Base-by-base conservation (phyloP, 306 rosid genomes). In the Fragaria vesca region DNA sequence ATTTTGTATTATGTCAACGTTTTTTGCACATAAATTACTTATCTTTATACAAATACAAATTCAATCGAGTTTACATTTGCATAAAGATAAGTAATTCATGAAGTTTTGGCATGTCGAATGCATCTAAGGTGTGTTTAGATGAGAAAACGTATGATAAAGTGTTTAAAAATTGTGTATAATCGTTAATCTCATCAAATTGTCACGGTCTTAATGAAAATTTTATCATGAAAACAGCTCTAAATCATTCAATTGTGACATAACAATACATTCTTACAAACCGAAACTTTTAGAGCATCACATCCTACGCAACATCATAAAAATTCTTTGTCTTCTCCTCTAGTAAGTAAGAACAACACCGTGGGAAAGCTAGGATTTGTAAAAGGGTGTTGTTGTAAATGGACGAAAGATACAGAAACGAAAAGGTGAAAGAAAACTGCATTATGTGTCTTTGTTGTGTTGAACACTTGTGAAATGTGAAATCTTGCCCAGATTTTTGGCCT, bases 311-410 rank as follows among this genome's bases (percentile, higher is more conserved):
- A 52, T 52, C 24, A 16, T 18, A 13, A 17, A 26, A 10, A 60
- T 60, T 4, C 36, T 26, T 12, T 24, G 66, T 60, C 17, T 24
- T 26, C 32, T 55, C 62, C 62, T 57, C 63, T 9, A 57, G 62
- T 9, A n/a, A 7, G 0, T 55, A 55, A 9, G 63, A 21, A 24
- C 34, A 48, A 4, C 18, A 24, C 6, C 6, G 6, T 63, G 20
- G 17, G 17, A 58, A 24, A 2, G 17, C 63, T 10, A 11, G 13
- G 48, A 12, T 34, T 26, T 11, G 6, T 30, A 24, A 32, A 67
- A 67, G 80, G 84, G 73, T 60, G 72, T 34, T 34, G 17, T 2
- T 46, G 77, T 75, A 75, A 81, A 43, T 66, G 48, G 16, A 26
- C 2, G 18, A 2, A 0, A 11, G 54, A 38, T 72, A 71, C 47